Evolutionary conservation across 2,329 filamentous ascomycete genomes (phyloP).

Genomic region (Penicillium sp.): DNA sequence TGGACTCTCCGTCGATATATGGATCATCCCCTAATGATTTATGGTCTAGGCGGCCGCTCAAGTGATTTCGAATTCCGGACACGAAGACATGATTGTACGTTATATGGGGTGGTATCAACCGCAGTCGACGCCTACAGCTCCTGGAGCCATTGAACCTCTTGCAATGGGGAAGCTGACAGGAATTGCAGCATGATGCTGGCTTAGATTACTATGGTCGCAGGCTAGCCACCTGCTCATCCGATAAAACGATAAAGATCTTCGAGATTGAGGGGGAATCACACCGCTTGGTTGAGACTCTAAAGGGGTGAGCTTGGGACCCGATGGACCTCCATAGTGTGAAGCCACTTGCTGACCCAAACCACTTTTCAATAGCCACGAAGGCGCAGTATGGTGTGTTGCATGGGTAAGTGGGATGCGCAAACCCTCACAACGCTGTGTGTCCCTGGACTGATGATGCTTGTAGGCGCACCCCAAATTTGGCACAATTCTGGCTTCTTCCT

Average conservation of each 20-base stretch:
- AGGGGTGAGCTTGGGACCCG: constrained; percentile 66
- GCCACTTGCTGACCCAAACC: no score
- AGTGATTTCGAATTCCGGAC: constrained; percentile 76
- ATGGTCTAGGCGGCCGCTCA: constrained; percentile 54
- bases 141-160: background rate
- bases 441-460: constrained; percentile 6
- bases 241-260: constrained; percentile 99
- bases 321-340: no score
- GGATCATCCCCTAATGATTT: constrained; percentile 10
- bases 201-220: constrained; percentile 97
- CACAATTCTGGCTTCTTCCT: constrained; percentile 90
- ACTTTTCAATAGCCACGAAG: constrained; percentile 90
- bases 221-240: constrained; percentile 93
- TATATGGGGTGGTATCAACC: constrained; percentile 6
- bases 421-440: background rate
- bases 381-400: constrained; percentile 93
- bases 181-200: constrained; percentile 79
- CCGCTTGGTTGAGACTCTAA: constrained; percentile 82
- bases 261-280: constrained; percentile 93
- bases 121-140: constrained; percentile 7
- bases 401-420: constrained; percentile 55
- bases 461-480: constrained; percentile 93
- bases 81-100: constrained; percentile 99
- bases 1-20: background rate
- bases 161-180: constrained; percentile 4